A percentile compares a stretch with the other conserved stretches of the same genome.
Evolutionary conservation across 2,329 filamentous ascomycete species (phyloP).

Genomic region (Diaporthe sp.): DNA sequence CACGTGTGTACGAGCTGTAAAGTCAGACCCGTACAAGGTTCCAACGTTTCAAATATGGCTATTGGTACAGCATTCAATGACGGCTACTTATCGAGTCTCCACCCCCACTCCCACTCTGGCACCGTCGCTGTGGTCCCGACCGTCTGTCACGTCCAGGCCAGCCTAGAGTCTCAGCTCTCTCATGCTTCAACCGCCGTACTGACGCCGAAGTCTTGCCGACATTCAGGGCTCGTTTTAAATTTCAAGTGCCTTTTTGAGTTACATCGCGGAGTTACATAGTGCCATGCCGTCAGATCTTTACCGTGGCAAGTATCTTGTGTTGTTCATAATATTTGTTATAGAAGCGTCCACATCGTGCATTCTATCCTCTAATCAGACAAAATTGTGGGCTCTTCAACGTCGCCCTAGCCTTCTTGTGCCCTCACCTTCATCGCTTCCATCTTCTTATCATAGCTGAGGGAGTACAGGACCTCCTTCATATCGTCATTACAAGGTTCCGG

Average conservation of each 20-base stretch:
- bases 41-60: background rate
- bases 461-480: slow-evolving; percentile 9
- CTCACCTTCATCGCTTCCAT: slow-evolving; percentile 5
- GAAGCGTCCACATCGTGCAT: too few species aligned
- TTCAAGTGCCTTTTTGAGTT: too few species aligned
- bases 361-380: background rate
- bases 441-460: slow-evolving; percentile 7
- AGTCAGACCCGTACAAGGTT: background rate
- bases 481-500: slow-evolving; percentile 2
- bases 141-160: background rate
- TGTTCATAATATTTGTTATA: too few species aligned
- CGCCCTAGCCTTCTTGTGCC: background rate
- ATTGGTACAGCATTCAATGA: background rate
- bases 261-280: too few species aligned
- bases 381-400: background rate
- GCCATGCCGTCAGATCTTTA: too few species aligned
- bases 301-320: too few species aligned
- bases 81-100: background rate
- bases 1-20: background rate
- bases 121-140: background rate
- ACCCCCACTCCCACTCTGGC: background rate
- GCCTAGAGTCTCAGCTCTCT: background rate
- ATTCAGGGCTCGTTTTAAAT: background rate
- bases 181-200: background rate
- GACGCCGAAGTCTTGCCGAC: background rate